Evolutionary conservation across 345 rosid genomes (phyloP).

Genomic region (Anastatica hierochuntica): DNA sequence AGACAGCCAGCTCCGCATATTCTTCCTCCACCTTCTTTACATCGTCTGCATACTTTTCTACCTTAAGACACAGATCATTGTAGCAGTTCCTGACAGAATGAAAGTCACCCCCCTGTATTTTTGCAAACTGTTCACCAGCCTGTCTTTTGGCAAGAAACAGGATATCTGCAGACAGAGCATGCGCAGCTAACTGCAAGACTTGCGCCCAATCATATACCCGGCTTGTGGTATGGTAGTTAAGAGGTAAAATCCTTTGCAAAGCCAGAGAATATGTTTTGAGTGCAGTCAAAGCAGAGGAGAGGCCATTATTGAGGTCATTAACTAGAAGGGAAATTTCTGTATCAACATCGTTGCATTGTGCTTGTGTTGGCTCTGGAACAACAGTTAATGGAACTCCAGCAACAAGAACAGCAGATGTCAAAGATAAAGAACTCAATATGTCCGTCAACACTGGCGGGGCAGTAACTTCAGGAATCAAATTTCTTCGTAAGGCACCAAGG

Average conservation of each 20-base stretch:
- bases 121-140: slow-evolving; percentile 61
- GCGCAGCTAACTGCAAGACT: slow-evolving; percentile 61
- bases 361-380: slow-evolving; percentile 93
- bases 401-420: slow-evolving; percentile 67
- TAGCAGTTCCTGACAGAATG: slow-evolving; percentile 43
- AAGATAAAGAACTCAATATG: slow-evolving; percentile 47
- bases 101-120: slow-evolving; percentile 34
- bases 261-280: slow-evolving; percentile 66
- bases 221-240: slow-evolving; percentile 69
- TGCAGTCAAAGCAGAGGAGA: slow-evolving; percentile 52
- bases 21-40: slow-evolving; percentile 54
- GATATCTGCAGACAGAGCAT: slow-evolving; percentile 55
- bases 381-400: slow-evolving; percentile 79
- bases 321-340: slow-evolving; percentile 62
- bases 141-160: slow-evolving; percentile 62
- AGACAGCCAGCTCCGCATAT: slow-evolving; percentile 47
- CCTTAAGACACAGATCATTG: slow-evolving; percentile 49
- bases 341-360: slow-evolving; percentile 71
- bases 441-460: slow-evolving; percentile 35
- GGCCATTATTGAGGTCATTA: slow-evolving; percentile 54
- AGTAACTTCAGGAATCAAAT: slow-evolving; percentile 54
- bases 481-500: slow-evolving; percentile 68
- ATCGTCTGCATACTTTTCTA: slow-evolving; percentile 51
- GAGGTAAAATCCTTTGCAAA: slow-evolving; percentile 72
- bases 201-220: slow-evolving; percentile 73